Evolutionary conservation across 139 green algal species (phyloP), one percentile per base, ranked within the genome.

Genomic region (Haematococcus sp.): DNA sequence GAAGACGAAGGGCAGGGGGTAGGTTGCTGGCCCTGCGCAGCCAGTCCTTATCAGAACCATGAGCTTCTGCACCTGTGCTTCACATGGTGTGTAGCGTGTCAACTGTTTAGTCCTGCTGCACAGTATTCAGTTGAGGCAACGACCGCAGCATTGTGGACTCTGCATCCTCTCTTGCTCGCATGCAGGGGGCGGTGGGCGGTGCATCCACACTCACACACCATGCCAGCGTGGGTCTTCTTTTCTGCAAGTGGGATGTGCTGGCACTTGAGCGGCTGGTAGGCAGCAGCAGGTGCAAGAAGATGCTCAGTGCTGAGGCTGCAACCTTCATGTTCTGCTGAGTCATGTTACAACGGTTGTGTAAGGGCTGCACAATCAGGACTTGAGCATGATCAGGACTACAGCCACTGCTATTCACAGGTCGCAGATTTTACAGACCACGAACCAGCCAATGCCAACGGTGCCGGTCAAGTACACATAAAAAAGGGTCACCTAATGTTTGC

Each of bases 261-360:
- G 64, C 73, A 34, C 81, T 98, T 76, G 84, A 93, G 74, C 73
- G 90, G 2, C 78, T 97, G 44, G 88, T 95, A 43, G 94, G 94
- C 23, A 75, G 56, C 30, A 69, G 25, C 1, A 77, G 91, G 15
- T 77, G 81, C 15, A 68, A 70, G 11, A 88, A 84, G 55, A 94
- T 97, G 89, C 34, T 97, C 0, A 83, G 34, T 1, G 65, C 52
- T 0, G 79, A 82, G 15, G 83, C 75, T 13, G 55, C 55, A 7
- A 93, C 91, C 0, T 97, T 91, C 74, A 74, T 97, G 70, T 96
- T 96, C 67, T 89, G 81, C 71, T 91, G 70, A 84, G 52, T 49
- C 7, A 49, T 49, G 40, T 49, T 7, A 11, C 40, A 49, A 49
- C 40, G 40, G 11, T 19, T 49, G 40, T 7, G 40, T 19, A 11